These are phyloP conservation scores for Aspergillus costaricaensis DNA, from an alignment of 2,329 filamentous ascomycete genomes.

Conservation along the genomic window DNA sequence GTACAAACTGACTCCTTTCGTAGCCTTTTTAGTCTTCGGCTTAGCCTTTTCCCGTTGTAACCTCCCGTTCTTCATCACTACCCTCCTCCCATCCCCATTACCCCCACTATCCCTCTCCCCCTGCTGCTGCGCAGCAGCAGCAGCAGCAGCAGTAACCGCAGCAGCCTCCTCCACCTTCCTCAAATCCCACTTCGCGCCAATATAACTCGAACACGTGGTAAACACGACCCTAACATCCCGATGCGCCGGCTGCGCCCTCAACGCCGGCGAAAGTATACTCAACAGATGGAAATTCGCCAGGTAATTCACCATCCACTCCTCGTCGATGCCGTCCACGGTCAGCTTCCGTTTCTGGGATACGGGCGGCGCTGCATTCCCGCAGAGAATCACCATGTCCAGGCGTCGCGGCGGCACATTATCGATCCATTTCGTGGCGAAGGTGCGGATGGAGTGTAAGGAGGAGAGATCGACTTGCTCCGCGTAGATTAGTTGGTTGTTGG, in stretches of 20 bases:
- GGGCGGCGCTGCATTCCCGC: conserved; percentile 71
- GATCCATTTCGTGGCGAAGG: conserved; percentile 97
- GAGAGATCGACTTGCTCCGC: conserved; percentile 91
- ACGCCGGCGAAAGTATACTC: conserved; percentile 84
- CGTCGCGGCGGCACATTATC: conserved; percentile 88
- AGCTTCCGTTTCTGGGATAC: conserved; percentile 51
- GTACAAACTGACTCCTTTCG: conserved; percentile 50
- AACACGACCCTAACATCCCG: conserved; percentile 88
- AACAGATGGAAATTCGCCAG: conserved; percentile 94
- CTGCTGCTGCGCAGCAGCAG: neutral
- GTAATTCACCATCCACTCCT: conserved; percentile 93
- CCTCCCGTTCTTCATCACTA: conserved; percentile 1
- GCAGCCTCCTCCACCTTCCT: conserved; percentile 24
- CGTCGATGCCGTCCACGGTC: conserved; percentile 79
- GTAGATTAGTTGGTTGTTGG: conserved; percentile 85
- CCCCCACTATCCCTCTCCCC: neutral
- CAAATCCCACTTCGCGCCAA: conserved; percentile 68
- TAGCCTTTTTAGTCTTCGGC: neutral
- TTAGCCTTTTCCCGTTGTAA: conserved; percentile 31
- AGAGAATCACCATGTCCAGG: conserved; percentile 87
- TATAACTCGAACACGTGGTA: conserved; percentile 84
- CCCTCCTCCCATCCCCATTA: neutral
- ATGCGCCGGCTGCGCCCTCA: conserved; percentile 89
- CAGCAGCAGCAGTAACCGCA: neutral
- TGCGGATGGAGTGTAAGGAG: conserved; percentile 84